These are phyloP conservation scores for Thelonectria discophora DNA, from an alignment of 2,329 filamentous ascomycete species.

Conservation along the genomic window DNA sequence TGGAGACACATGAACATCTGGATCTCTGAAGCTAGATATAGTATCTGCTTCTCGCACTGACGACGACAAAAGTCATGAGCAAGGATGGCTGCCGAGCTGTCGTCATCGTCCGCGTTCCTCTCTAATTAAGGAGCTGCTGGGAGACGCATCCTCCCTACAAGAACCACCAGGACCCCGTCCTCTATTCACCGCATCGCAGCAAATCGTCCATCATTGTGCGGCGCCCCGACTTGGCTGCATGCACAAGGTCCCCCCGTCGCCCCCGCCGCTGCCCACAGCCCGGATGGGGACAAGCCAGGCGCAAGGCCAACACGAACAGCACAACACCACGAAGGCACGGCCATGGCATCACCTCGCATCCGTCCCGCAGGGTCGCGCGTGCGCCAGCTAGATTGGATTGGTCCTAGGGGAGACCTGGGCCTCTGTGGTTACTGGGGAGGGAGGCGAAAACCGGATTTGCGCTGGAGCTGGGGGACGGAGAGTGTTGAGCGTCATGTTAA, in stretches of 20 bases:
- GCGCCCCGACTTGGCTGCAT: not conserved
- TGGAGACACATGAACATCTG: not conserved
- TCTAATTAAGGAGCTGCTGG: constrained; percentile 6
- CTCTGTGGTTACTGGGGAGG: not conserved
- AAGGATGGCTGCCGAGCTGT: constrained; percentile 1
- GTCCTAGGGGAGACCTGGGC: not conserved
- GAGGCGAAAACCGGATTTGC: not conserved
- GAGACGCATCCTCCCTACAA: constrained; percentile 2
- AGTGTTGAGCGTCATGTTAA: not conserved
- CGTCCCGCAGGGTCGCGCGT: constrained; percentile 18
- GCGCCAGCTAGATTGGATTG: constrained; percentile 24
- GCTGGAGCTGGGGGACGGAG: not conserved
- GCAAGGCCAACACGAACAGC: constrained; percentile 33
- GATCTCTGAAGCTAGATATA: not conserved
- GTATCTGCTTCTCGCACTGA: constrained; percentile 1
- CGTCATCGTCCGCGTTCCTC: constrained; percentile 12
- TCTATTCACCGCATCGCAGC: constrained; percentile 12
- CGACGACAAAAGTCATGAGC: not conserved
- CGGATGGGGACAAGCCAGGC: constrained; percentile 24
- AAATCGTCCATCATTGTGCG: not conserved
- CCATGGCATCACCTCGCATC: constrained; percentile 40
- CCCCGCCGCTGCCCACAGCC: not conserved
- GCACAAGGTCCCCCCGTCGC: not conserved
- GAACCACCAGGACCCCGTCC: not conserved
- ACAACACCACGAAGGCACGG: constrained; percentile 26